Percentiles rank a stretch among this genome's conserved stretches.
These are phyloP conservation scores for Tolypocladium tropicale DNA, from an alignment of 2,329 filamentous ascomycete species.

Conservation along the genomic window DNA sequence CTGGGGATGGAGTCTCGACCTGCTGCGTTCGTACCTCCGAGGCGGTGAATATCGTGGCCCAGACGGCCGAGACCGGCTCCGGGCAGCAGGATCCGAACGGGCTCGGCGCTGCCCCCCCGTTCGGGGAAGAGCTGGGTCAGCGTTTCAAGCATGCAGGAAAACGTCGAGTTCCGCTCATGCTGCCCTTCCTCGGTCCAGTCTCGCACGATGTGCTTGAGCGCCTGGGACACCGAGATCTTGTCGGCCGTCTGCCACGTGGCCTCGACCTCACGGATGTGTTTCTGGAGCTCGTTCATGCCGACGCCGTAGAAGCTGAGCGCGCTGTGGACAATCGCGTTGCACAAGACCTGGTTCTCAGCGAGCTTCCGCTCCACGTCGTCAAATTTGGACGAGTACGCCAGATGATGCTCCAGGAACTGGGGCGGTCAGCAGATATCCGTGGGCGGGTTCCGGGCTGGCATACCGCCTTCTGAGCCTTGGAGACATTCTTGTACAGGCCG, in stretches of 20 bases:
- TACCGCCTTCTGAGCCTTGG: constrained; percentile 22
- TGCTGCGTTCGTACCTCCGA: constrained; percentile 21
- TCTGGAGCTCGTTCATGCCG: constrained; percentile 29
- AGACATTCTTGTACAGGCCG: constrained; percentile 24
- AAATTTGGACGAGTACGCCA: constrained; percentile 47
- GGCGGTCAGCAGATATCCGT: not conserved
- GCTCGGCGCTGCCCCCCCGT: not conserved
- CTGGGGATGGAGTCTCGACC: not conserved
- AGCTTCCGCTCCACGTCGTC: constrained; percentile 30
- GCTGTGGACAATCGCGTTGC: constrained; percentile 31
- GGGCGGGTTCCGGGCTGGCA: not conserved
- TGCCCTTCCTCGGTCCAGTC: constrained; percentile 42
- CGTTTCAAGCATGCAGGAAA: constrained; percentile 25
- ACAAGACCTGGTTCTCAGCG: constrained; percentile 32
- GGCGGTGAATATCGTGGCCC: constrained; percentile 36
- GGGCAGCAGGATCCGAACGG: constrained; percentile 34
- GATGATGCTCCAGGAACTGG: constrained; percentile 41
- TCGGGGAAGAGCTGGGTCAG: constrained; percentile 21
- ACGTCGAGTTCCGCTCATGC: constrained; percentile 32
- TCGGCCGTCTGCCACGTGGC: constrained; percentile 29
- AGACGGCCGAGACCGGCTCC: constrained; percentile 43
- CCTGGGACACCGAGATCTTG: constrained; percentile 37
- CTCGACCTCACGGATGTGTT: constrained; percentile 27
- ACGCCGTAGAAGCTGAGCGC: constrained; percentile 38
- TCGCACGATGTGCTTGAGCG: constrained; percentile 46